Base-by-base conservation (phyloP, 2,329 filamentous ascomycete species). In the Tolypocladium ophioglossoides region DNA sequence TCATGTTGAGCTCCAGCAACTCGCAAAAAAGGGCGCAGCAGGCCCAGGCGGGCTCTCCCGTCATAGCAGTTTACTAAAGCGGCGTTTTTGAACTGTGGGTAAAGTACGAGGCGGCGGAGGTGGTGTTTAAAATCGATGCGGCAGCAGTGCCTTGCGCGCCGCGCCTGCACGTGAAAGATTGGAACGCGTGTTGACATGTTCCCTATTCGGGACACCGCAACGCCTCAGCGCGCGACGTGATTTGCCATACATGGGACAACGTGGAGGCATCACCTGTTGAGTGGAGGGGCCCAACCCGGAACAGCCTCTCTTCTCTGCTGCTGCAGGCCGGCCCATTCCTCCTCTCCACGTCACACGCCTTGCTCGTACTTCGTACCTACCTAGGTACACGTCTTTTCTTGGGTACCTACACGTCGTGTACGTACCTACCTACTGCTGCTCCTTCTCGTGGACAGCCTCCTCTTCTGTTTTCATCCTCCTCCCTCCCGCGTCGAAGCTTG, bases 161-260 rank as follows among this genome's bases (percentile, higher is more conserved):
- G 30, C 49, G 32, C 52, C 55, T 55, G 60, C 54, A 63, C 61
- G 59, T 63, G 63, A 55, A 27, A 20, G n/a, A 5, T 37, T 37
- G 35, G 6, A 62, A 64, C 64, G 66, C 65, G 66, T 68, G 65
- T 68, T 67, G 62, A 68, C 63, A 65, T 64, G 60, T 66, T 69
- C 65, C 66, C 65, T 59, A 52, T 66, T 68, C 61, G 60, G 66
- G 66, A 60, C 55, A 57, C 54, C 56, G 57, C 52, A 59, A 56
- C 55, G 57, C 48, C 55, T 57, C 61, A 57, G 59, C 56, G 62
- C 67, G 67, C 59, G 63, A 61, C 58, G 57, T 64, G 63, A 68
- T 69, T 69, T 64, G 65, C 48, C 57, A 58, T 53, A 57, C 52
- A 44, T 18, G 56, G 59, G 62, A 57, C 59, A 53, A 59, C 63